phyloP scores from a whole-genome alignment of 345 rosid species.

The Eucalyptus curtisii region DNA sequence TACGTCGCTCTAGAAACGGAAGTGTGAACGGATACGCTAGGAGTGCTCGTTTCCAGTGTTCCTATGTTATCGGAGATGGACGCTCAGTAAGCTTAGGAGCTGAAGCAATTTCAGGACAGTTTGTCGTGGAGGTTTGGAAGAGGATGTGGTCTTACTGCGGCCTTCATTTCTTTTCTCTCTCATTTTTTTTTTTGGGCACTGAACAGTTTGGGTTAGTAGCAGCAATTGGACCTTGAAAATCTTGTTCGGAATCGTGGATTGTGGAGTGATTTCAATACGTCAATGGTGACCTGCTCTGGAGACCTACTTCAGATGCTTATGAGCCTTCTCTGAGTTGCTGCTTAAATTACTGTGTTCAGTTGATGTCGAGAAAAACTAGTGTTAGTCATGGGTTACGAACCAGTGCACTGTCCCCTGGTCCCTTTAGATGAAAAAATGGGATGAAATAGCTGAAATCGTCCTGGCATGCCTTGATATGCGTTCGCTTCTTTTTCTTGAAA shows the following conservation, averaged over 20 bases:
- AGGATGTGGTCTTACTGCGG: background rate
- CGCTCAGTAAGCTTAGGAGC: background rate
- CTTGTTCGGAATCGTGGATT: background rate
- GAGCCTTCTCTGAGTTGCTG: background rate
- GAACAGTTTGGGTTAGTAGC: background rate
- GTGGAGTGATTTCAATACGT: background rate
- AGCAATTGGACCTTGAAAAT: background rate
- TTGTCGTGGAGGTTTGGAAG: background rate
- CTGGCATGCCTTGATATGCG: background rate
- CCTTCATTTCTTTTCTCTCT: background rate
- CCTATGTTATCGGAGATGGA: background rate
- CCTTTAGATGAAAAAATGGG: background rate
- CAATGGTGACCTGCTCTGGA: background rate
- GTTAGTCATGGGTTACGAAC: background rate
- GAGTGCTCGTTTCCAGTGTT: background rate
- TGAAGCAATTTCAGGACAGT: background rate
- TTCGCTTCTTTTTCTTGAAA: background rate
- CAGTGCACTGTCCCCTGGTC: background rate
- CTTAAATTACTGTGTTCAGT: background rate
- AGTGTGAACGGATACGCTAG: background rate
- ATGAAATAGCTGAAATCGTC: background rate
- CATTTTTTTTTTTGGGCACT: background rate
- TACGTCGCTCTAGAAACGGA: background rate
- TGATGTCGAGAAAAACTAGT: background rate
- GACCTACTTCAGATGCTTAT: background rate